phyloP scores from a whole-genome alignment of 2,329 filamentous ascomycete genomes.

The Pseudogymnoascus sp. region DNA sequence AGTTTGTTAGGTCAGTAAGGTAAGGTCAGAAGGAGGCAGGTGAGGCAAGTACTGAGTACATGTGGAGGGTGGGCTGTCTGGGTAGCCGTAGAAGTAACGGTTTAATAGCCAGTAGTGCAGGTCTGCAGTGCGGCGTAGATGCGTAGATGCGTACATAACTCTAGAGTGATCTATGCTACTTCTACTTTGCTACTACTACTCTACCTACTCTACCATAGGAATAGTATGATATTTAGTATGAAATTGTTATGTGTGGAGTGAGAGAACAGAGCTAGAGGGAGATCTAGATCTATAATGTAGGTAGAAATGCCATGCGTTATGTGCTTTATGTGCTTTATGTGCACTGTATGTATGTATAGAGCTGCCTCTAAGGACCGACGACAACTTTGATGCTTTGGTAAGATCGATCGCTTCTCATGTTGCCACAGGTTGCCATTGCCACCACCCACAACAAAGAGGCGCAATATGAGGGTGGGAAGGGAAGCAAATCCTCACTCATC shows the following conservation, averaged over 20 bases:
- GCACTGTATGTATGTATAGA: background rate
- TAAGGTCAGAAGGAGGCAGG: constrained; percentile 2
- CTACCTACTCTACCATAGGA: background rate
- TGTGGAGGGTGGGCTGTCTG: background rate
- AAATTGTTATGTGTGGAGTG: background rate
- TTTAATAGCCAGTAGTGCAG: background rate
- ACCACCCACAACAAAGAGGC: background rate
- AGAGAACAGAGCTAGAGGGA: background rate
- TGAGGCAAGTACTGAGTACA: background rate
- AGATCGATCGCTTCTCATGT: background rate
- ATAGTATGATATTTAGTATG: background rate
- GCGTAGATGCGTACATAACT: too few species aligned
- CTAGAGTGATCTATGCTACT: background rate
- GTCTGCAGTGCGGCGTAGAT: background rate
- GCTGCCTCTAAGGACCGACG: background rate
- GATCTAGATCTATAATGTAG: background rate
- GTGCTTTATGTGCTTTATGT: background rate
- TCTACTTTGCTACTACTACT: too few species aligned
- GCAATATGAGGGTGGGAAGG: background rate
- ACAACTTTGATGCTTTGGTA: background rate
- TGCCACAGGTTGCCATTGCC: background rate
- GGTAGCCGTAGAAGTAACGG: background rate
- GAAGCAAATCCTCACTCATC: background rate
- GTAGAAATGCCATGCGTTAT: background rate
- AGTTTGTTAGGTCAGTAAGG: background rate